These are phyloP conservation scores for Trichoderma atrobrunneum DNA, from an alignment of 2,329 filamentous ascomycete genomes.

Conservation along the genomic window DNA sequence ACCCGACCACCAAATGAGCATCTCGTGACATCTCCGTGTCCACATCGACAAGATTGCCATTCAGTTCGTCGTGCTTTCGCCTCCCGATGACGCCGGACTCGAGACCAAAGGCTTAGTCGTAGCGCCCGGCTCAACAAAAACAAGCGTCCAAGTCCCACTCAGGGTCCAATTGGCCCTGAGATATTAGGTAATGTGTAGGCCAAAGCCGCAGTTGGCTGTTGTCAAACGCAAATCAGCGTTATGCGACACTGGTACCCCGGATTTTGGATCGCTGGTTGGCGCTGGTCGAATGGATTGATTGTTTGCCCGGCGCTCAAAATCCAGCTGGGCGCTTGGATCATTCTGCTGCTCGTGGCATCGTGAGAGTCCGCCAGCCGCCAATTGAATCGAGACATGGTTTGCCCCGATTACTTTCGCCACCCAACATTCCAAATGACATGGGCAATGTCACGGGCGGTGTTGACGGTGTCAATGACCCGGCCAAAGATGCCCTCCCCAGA, in stretches of 20 bases:
- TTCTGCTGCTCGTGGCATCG: slow-evolving; percentile 1
- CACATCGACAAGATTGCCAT: slow-evolving; percentile 8
- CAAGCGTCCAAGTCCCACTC: not conserved
- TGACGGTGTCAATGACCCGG: slow-evolving; percentile 76
- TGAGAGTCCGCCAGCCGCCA: not conserved
- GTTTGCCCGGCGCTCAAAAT: not conserved
- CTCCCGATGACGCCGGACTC: slow-evolving; percentile 16
- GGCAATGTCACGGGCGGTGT: slow-evolving; percentile 67
- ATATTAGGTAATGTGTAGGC: slow-evolving; percentile 5
- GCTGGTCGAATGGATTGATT: not conserved
- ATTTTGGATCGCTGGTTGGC: not conserved
- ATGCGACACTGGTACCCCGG: slow-evolving; percentile 10
- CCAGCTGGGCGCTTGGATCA: slow-evolving; percentile 4
- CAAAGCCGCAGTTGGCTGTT: not conserved
- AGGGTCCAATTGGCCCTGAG: not conserved
- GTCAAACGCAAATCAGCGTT: slow-evolving; percentile 7
- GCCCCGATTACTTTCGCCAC: slow-evolving; percentile 52
- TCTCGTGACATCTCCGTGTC: slow-evolving; percentile 15
- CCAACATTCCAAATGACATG: slow-evolving; percentile 72
- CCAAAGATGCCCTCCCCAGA: slow-evolving; percentile 67
- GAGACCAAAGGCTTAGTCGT: slow-evolving; percentile 5
- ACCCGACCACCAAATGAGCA: slow-evolving; percentile 14
- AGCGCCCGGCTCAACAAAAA: slow-evolving; percentile 16
- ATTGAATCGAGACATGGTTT: not conserved
- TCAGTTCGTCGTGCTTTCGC: slow-evolving; percentile 7